Evolutionary conservation across 2,329 filamentous ascomycete species (phyloP).

Genomic region (Fusarium lyarnte): DNA sequence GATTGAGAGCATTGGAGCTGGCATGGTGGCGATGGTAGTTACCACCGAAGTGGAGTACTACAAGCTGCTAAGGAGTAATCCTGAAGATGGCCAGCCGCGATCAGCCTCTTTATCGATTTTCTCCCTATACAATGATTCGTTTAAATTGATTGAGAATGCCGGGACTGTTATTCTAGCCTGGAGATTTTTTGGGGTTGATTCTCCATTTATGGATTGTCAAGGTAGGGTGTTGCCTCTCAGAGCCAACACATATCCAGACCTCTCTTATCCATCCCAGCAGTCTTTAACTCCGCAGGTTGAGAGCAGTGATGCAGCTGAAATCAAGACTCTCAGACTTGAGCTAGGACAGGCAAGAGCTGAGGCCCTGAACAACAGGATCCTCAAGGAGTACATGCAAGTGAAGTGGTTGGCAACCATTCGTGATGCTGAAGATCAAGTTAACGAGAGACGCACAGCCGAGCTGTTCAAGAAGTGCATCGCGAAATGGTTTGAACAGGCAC

Average conservation of each 20-base stretch:
- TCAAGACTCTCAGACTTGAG: not conserved
- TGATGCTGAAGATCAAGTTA: not conserved
- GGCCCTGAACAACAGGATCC: not conserved
- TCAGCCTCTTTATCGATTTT: not conserved
- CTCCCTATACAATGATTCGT: not conserved
- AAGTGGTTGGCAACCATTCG: not conserved
- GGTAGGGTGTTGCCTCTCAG: not conserved
- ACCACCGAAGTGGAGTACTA: not conserved
- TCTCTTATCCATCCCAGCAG: not conserved
- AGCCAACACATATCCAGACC: not conserved
- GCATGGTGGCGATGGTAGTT: not conserved
- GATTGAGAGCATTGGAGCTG: not conserved
- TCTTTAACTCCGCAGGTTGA: fast-evolving
- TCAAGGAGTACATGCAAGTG: not conserved
- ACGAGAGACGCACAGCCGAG: fast-evolving
- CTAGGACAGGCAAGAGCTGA: not conserved
- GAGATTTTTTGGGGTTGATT: not conserved
- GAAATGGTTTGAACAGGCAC: not conserved
- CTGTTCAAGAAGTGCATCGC: fast-evolving
- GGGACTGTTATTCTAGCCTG: not conserved
- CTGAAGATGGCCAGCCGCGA: not conserved
- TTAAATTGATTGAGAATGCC: not conserved
- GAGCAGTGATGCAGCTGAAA: fast-evolving
- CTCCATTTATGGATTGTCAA: not conserved
- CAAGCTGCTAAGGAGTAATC: not conserved